Base-by-base conservation (phyloP, 495 filamentous ascomycete species). In the Penicillium atrosanguineum region DNA sequence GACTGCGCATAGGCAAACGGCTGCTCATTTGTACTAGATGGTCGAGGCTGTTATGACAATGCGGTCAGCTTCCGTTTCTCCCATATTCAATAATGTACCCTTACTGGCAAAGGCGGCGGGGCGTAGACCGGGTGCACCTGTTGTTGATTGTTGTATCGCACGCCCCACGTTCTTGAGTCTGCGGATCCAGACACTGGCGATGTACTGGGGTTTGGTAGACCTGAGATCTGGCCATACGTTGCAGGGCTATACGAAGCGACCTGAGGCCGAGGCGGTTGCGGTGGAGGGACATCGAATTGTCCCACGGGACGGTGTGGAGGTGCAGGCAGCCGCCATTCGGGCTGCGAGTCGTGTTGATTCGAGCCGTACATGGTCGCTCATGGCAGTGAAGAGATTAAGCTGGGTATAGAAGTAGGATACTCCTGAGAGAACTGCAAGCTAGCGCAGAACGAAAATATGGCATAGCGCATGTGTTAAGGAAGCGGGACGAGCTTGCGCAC, bases 31-130 rank as follows among this genome's bases (percentile, higher is more conserved):
- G 69, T 68, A 43, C 69, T 75, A 12, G 70, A 53, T 12, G 71
- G 72, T 16, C 75, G 73, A 62, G 75, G 75, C 74, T 78, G 48
- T 46, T 26, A 37, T 21, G 20, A 47, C 8, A 41, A 57, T 19
- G 7, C 23, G 14, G n/a, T 23, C 21, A 44, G 26, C 26, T 16
- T 18, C 26, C 8, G 12, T 12, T 18, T 15, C 29, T 51, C 18
- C 47, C 23, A 28, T 21, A 8, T 19, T 16, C 6, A 21, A 16
- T 4, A 29, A 5, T 9, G 25, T 39, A 16, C 4, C 29, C 76
- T 63, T 62, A 81, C 79, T 8, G 79, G 79, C 36, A 82, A 64
- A 15, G 77, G 73, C 44, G 76, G 77, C 41, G 74, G 69, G 14
- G 63, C 59, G 23, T 70, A 60, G 5, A 55, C 62, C 15, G 63